A percentile compares a stretch with the other conserved stretches of the same genome.
These are phyloP conservation scores for Amphibolis antarctica DNA, from an alignment of 106 monocot species.

Conservation along the genomic window DNA sequence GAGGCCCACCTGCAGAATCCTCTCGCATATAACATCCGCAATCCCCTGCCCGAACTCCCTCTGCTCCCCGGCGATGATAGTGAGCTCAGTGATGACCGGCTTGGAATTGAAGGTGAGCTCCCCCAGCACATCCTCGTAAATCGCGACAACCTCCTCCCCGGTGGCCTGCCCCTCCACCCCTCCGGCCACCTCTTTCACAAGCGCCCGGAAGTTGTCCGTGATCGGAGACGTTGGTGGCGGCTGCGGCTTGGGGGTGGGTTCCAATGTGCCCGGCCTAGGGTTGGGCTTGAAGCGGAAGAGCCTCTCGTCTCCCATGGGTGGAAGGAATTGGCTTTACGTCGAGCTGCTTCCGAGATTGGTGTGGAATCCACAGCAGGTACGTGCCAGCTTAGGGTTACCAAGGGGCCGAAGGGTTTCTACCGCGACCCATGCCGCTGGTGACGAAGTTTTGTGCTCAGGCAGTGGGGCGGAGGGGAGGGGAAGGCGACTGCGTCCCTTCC, in stretches of 20 bases:
- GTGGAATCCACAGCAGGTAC: not conserved
- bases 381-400: not conserved
- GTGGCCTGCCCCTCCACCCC: not conserved
- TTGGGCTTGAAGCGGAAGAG: not conserved
- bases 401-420: not conserved
- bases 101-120: slow-evolving; percentile 94
- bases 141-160: slow-evolving; percentile 35
- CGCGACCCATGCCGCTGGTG: not conserved
- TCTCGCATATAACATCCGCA: slow-evolving; percentile 53
- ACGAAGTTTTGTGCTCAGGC: not conserved
- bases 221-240: not conserved
- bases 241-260: not conserved
- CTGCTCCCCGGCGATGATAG: slow-evolving; percentile 85
- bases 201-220: not conserved
- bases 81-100: slow-evolving; percentile 91
- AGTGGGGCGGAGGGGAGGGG: too few species aligned
- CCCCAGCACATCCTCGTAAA: slow-evolving; percentile 51
- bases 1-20: slow-evolving; percentile 58
- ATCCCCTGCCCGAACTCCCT: slow-evolving; percentile 44
- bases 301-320: not conserved
- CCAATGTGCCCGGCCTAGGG: not conserved
- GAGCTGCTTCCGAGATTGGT: not conserved
- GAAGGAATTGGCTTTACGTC: not conserved
- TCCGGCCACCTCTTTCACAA: not conserved
- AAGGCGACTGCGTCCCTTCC: too few species aligned